Base-by-base conservation (phyloP, 345 rosid species). In the Barbarea vulgaris region DNA sequence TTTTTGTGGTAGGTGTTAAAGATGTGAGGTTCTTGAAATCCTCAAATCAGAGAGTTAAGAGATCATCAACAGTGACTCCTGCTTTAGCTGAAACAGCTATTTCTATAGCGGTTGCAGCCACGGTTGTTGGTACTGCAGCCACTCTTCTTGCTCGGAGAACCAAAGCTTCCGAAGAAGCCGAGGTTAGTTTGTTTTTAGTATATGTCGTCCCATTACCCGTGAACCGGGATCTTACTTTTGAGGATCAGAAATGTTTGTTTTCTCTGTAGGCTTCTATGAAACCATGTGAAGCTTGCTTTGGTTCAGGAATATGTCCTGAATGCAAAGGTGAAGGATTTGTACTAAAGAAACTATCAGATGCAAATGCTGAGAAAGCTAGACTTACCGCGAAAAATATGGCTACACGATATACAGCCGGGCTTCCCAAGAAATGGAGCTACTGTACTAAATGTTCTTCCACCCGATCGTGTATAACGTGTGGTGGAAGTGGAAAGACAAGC, bases 341-440 rank as follows among this genome's bases (percentile, higher is more conserved):
- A 21, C 69, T 91, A 36, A 91, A 89, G 85, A 90, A 84, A 82
- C 82, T 84, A 50, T 85, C 97, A 3, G 89, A 94, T 7, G 84
- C 74, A 79, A 85, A 69, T 75, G 95, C 97, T 3, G 97, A 86
- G 81, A 85, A 70, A 84, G 95, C 97, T 15, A 85, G 97, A 77
- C 15, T 88, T 78, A 83, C 83, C 6, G 89, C 96, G 3, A 87
- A 84, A 82, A 95, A 91, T 74, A 83, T 85, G 85, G 96, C 99
- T 51, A 91, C 97, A 30, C 81, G 98, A 85, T 90, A 95, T 68
- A 95, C 97, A 57, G 97, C 99, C 48, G 97, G 88, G 88, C 97
- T 94, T 79, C 97, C 98, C 8, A 94, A 91, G 85, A 94, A 94
- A 85, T 91, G 98, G 97, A 91, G 97, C 79, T 94, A 94, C 83